These are phyloP conservation scores for Colletotrichum sansevieriae DNA, from an alignment of 2,329 filamentous ascomycete species.

Conservation along the genomic window DNA sequence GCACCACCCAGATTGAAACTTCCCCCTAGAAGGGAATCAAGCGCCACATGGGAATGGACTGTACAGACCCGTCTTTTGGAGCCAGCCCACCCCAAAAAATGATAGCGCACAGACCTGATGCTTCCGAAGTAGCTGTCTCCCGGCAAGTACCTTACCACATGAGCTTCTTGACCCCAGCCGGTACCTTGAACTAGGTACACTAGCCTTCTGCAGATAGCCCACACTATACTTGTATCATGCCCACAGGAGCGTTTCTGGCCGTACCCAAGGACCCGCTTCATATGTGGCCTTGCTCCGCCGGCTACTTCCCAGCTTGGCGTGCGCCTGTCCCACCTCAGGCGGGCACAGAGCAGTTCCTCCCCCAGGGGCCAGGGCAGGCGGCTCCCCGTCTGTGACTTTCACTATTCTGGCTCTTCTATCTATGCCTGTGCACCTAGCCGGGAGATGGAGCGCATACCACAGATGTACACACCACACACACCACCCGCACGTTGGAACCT, in stretches of 20 bases:
- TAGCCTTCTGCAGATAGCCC: neutral
- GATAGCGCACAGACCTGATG: conserved; percentile 33
- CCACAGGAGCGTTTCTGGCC: conserved; percentile 2
- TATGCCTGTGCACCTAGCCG: conserved; percentile 24
- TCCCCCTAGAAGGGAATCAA: conserved; percentile 28
- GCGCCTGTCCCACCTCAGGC: conserved; percentile 25
- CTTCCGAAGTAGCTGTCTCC: conserved; percentile 15
- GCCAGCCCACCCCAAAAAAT: conserved; percentile 29
- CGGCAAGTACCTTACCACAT: conserved; percentile 5
- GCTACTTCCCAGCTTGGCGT: conserved; percentile 36
- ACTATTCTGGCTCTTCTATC: conserved; percentile 5
- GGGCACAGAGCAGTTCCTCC: conserved; percentile 38
- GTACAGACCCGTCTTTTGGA: conserved; percentile 15
- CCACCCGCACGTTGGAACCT: conserved; percentile 7
- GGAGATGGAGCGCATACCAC: conserved; percentile 1
- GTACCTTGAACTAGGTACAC: conserved; percentile 9
- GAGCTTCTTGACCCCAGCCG: neutral
- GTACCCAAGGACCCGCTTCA: neutral
- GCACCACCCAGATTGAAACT: conserved; percentile 32
- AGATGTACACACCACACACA: conserved; percentile 10
- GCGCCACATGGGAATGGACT: conserved; percentile 36
- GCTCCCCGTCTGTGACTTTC: conserved; percentile 34
- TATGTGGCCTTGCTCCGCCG: conserved; percentile 14
- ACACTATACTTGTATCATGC: too few species aligned
- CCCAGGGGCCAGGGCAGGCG: conserved; percentile 29